Percentiles rank a stretch among this genome's conserved stretches.
These are phyloP conservation scores for Rhynchospora tenuis DNA, from an alignment of 176 grass and related monocot genomes.

Conservation along the genomic window DNA sequence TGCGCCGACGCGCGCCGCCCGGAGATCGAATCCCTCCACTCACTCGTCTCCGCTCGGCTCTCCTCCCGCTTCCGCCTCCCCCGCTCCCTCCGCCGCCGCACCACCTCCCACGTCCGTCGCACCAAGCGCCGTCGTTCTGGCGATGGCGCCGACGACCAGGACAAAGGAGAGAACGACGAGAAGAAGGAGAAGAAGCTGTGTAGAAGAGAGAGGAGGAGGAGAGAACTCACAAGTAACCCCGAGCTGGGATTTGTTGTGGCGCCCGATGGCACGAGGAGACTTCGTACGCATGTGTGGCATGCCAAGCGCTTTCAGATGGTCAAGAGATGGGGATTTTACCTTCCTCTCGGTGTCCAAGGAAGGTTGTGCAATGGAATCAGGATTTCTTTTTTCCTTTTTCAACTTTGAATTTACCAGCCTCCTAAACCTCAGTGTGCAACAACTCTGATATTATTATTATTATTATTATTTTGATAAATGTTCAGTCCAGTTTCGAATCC, in stretches of 20 bases:
- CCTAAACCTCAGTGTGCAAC: neutral
- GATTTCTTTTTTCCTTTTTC: neutral
- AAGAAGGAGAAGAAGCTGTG: neutral
- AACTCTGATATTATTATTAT: neutral
- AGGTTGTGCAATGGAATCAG: constrained; percentile 24
- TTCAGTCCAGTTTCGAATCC: neutral
- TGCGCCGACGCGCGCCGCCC: constrained; percentile 47
- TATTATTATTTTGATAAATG: neutral
- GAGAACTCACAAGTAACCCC: constrained; percentile 54
- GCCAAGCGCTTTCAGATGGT: constrained; percentile 82
- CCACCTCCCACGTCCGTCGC: constrained; percentile 50
- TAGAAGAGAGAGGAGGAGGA: constrained; percentile 54
- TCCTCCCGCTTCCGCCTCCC: constrained; percentile 35
- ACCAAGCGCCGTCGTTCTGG: constrained; percentile 20
- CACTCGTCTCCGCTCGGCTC: constrained; percentile 35
- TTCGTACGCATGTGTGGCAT: constrained; percentile 85
- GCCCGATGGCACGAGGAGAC: constrained; percentile 46
- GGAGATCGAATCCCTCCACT: constrained; percentile 58
- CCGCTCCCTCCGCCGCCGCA: constrained; percentile 60
- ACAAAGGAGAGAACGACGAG: neutral
- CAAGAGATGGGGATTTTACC: constrained; percentile 66
- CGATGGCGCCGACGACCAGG: neutral
- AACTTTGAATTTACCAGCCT: neutral
- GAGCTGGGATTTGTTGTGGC: constrained; percentile 48
- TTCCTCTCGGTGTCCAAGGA: constrained; percentile 51